Evolutionary conservation across 768 basidiomycete species (phyloP).

Genomic region (Tricholomella constricta): DNA sequence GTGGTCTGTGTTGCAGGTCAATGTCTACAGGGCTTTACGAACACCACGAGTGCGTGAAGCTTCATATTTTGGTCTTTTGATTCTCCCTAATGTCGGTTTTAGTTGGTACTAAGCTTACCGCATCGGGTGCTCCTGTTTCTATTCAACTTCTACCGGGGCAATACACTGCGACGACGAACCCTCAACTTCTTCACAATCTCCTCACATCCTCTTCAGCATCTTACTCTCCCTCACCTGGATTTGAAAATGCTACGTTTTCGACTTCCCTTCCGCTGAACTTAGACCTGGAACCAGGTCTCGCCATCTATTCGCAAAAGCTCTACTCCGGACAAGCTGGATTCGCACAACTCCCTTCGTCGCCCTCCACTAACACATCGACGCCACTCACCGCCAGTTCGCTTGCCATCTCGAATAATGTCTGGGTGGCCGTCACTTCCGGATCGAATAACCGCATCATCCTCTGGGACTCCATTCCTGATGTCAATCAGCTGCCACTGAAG

Average conservation of each 20-base stretch:
- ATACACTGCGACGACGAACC: constrained; percentile 71
- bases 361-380: constrained; percentile 47
- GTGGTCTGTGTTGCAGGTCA: constrained; percentile 87
- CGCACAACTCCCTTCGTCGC: constrained; percentile 53
- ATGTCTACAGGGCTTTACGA: constrained; percentile 80
- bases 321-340: constrained; percentile 71
- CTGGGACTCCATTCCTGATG: constrained; percentile 80
- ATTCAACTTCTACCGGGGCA: constrained; percentile 75
- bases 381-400: constrained; percentile 60
- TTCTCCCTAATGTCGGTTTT: constrained; percentile 1
- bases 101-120: constrained; percentile 74
- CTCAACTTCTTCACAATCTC: constrained; percentile 67
- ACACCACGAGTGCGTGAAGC: constrained; percentile 58
- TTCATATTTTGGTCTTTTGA: neutral
- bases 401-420: constrained; percentile 68
- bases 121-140: constrained; percentile 50
- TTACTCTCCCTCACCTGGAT: constrained; percentile 62
- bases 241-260: constrained; percentile 54
- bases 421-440: constrained; percentile 64
- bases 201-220: constrained; percentile 67
- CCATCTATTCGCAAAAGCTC: constrained; percentile 58
- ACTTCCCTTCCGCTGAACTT: constrained; percentile 69
- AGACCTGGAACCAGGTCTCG: constrained; percentile 65
- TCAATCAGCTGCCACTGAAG: constrained; percentile 60
- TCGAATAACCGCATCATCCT: constrained; percentile 62